Conservation (phyloP, 2,329 filamentous ascomycete species). For the Talaromyces sp. region DNA sequence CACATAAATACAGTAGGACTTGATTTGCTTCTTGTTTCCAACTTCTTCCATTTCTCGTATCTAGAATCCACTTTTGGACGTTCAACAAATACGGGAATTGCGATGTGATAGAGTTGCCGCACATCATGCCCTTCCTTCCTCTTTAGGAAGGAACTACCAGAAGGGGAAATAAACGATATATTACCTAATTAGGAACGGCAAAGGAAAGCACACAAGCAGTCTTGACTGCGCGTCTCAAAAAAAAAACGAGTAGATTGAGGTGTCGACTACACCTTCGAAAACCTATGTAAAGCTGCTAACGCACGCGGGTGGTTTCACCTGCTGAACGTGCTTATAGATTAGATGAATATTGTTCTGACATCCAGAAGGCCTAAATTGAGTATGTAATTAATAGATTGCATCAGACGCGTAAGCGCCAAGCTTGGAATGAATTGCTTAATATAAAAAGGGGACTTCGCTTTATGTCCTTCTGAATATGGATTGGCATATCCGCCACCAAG, state of each 20-base stretch:
- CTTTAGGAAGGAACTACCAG: neutral
- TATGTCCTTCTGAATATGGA: neutral
- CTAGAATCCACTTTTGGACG: slow-evolving; percentile 26
- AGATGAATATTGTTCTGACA: neutral
- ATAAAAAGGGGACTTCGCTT: neutral
- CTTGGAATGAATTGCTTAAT: neutral
- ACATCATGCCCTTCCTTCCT: neutral
- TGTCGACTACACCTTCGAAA: neutral
- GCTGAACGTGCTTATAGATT: neutral
- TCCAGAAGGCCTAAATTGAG: neutral
- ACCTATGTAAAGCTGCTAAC: neutral
- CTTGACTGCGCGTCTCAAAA: too few relatives aligned
- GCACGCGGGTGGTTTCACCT: neutral
- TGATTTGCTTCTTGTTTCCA: neutral
- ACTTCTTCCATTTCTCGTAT: neutral
- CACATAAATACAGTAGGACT: neutral
- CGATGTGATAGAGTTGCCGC: neutral
- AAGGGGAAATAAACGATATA: neutral
- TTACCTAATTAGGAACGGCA: neutral
- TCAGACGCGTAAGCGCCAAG: neutral
- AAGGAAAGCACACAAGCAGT: neutral
- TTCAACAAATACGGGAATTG: neutral
- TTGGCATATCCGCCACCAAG: neutral
- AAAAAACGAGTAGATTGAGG: neutral
- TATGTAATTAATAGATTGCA: neutral